Percentiles rank a stretch among this genome's conserved stretches.
Conservation (phyloP, 352 stramenopile species). For the Phytophthora chlamydospora region DNA sequence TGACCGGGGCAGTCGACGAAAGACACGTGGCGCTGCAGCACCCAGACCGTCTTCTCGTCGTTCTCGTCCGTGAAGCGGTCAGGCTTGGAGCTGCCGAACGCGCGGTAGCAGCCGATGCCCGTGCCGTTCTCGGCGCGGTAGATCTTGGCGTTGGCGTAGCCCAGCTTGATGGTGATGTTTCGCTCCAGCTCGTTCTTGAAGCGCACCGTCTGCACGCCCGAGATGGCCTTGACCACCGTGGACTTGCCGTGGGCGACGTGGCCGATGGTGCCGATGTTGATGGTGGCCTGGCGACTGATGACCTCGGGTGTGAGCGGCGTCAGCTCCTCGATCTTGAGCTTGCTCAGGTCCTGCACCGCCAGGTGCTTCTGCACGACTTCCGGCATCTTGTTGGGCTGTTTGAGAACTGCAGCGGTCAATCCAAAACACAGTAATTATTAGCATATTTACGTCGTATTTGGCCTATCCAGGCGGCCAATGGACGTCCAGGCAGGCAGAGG, state of each 20-base stretch:
- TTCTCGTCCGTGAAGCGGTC: slow-evolving; percentile 87
- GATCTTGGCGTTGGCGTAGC: slow-evolving; percentile 99
- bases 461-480: too few relatives aligned
- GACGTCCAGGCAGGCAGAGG: too few relatives aligned
- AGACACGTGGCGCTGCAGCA: slow-evolving; percentile 96
- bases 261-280: slow-evolving; percentile 99
- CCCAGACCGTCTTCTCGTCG: slow-evolving; percentile 91
- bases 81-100: slow-evolving; percentile 87
- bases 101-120: slow-evolving; percentile 89
- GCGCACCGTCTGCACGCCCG: slow-evolving; percentile 97
- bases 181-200: slow-evolving; percentile 99
- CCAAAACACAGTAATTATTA: too few relatives aligned
- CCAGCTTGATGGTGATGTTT: slow-evolving; percentile 99
- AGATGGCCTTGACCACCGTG: slow-evolving; percentile 99
- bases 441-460: too few relatives aligned
- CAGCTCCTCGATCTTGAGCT: slow-evolving; percentile 95
- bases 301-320: slow-evolving; percentile 98
- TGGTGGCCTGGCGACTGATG: slow-evolving; percentile 96
- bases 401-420: too few relatives aligned
- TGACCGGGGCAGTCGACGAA: slow-evolving; percentile 99
- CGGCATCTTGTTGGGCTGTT: slow-evolving; percentile 42
- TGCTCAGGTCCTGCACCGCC: slow-evolving; percentile 94
- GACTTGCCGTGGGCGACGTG: slow-evolving; percentile 99
- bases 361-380: slow-evolving; percentile 81
- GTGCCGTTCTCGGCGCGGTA: slow-evolving; percentile 91